phyloP scores from a whole-genome alignment of 2,329 filamentous ascomycete species.

The Colletotrichum karsti region DNA sequence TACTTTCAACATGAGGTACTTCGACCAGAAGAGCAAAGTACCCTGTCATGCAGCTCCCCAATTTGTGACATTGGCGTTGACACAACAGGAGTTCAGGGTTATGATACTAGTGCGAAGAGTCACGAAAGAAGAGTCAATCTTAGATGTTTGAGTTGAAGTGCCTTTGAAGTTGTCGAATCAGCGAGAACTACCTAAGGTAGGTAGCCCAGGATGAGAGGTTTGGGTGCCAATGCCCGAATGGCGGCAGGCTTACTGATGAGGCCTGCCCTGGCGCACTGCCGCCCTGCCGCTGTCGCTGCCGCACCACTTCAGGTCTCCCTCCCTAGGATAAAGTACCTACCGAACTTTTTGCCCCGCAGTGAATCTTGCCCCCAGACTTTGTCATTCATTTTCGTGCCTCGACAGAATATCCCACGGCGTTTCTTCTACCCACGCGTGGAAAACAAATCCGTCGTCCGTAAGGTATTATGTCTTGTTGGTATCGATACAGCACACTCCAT shows the following conservation, averaged over 20 bases:
- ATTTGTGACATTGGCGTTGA: too few relatives aligned
- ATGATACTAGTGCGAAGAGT: too few relatives aligned
- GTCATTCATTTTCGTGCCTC: background rate
- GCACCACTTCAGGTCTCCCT: background rate
- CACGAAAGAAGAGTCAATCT: too few relatives aligned
- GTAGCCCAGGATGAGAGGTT: too few relatives aligned
- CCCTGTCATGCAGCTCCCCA: background rate
- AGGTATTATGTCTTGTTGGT: conserved; percentile 23
- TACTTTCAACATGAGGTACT: background rate
- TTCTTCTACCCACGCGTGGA: background rate
- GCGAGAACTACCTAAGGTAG: too few relatives aligned
- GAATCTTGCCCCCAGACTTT: conserved; percentile 1
- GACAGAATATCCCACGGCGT: background rate
- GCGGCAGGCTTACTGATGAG: too few relatives aligned
- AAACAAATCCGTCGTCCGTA: background rate
- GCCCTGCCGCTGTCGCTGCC: background rate
- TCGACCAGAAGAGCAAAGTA: background rate
- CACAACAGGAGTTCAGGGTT: too few relatives aligned
- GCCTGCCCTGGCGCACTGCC: too few relatives aligned
- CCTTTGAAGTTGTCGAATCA: too few relatives aligned
- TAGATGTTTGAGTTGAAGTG: too few relatives aligned
- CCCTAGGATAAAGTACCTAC: background rate
- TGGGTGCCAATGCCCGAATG: too few relatives aligned
- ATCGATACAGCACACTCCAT: background rate
- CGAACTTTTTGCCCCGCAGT: conserved; percentile 20